phyloP scores from a whole-genome alignment of 2,329 filamentous ascomycete species.

The Penicillium sp. region DNA sequence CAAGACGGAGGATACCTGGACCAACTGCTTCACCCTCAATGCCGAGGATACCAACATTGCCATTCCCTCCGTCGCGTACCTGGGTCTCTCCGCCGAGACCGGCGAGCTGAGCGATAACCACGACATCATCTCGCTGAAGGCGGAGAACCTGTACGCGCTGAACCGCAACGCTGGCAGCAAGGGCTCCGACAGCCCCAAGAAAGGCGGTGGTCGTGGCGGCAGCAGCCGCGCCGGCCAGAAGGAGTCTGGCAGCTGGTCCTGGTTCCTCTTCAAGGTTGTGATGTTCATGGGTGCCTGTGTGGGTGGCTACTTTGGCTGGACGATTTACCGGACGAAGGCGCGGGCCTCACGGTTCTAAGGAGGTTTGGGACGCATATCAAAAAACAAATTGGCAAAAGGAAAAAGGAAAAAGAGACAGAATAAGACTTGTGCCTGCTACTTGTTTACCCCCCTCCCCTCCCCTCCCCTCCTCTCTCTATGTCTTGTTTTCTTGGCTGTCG shows the following conservation, averaged over 20 bases:
- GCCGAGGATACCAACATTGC: constrained; percentile 66
- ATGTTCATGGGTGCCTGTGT: constrained; percentile 70
- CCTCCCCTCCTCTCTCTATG: background rate
- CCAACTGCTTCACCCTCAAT: constrained; percentile 76
- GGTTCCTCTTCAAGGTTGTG: constrained; percentile 81
- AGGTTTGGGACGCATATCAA: background rate
- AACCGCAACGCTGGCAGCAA: constrained; percentile 45
- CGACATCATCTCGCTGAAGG: constrained; percentile 85
- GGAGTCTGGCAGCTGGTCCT: constrained; percentile 59
- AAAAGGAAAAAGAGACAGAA: background rate
- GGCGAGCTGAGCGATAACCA: constrained; percentile 97
- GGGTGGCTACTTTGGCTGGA: constrained; percentile 83
- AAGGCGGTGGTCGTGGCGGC: constrained; percentile 26
- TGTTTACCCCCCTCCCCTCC: background rate
- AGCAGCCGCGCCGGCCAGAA: constrained; percentile 24
- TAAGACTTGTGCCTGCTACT: background rate
- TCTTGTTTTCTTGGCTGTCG: constrained; percentile 8
- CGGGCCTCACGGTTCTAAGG: constrained; percentile 48
- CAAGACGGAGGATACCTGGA: constrained; percentile 87
- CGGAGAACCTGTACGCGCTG: constrained; percentile 76
- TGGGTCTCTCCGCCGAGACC: constrained; percentile 73
- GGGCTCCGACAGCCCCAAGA: constrained; percentile 26
- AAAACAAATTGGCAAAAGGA: background rate
- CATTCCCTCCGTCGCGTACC: constrained; percentile 71
- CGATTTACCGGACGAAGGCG: constrained; percentile 69